Evolutionary conservation across 176 grass and related monocot species (phyloP), one percentile per base, ranked within the genome.

Genomic region (Lolium multiflorum): DNA sequence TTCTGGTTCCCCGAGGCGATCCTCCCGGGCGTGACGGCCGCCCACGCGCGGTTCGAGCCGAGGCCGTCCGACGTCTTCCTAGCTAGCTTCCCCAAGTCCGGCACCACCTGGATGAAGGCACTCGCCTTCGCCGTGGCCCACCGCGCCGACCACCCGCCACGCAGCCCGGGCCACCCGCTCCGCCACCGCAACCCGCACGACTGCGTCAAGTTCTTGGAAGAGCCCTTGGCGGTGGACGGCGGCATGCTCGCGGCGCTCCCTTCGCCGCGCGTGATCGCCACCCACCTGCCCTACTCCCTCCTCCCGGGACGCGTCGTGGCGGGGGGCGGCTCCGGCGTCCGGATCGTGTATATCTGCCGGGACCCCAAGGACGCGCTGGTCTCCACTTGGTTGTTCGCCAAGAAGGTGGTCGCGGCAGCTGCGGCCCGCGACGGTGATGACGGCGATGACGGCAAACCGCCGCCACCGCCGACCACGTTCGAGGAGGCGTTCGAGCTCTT

Each of bases 31-130:
- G 6, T 51, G 13, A 15, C 68, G 6, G 5, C 43, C 50, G 31
- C n/a, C 9, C 83, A 59, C 16, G 54, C 54, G 3, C 2, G 11
- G n/a, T 86, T 89, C 63, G 14, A 41, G 66, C 66, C 66, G 1
- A 41, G 67, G 67, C 67, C 15, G 9, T 70, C 13, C 16, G 83
- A 86, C 16, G 25, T 86, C 26, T 18, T 92, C 3, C 25, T 92
- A 6, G 61, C 71, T 4, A 86, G 68, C 49, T 85, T 86, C 66
- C 87, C 87, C 15, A 93, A 88, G 14, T 76, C 66, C 10, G 91
- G 84, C 25, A 88, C 88, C 28, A 90, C 81, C 47, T 93, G 84
- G 88, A 84, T 90, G 10, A 93, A 90, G 82, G 84, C 88, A 0
- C 60, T 88, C 2, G n/a, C 63, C 14, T 86, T 89, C 7, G 39